Evolutionary conservation across 2,329 filamentous ascomycete species (phyloP).

Genomic region (Paraphaeosphaeria sporulosa): DNA sequence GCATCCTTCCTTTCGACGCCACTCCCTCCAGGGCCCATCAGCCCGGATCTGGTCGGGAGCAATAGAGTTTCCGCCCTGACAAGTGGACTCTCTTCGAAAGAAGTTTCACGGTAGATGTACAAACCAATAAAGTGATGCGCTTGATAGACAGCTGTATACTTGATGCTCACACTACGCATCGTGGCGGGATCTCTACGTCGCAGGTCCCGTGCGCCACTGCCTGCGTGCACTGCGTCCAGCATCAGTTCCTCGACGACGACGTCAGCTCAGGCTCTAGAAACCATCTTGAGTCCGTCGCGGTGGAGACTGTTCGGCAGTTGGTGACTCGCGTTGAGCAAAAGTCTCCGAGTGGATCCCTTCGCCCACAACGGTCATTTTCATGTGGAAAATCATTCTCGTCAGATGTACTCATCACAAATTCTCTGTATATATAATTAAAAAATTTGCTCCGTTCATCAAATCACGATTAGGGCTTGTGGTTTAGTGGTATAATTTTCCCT

Average conservation of each 20-base stretch:
- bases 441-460: not conserved
- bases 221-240: too few species aligned
- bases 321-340: not conserved
- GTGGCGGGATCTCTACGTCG: too few species aligned
- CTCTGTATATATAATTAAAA: not conserved
- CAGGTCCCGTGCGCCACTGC: too few species aligned
- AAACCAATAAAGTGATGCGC: not conserved
- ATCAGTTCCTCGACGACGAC: too few species aligned
- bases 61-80: not conserved
- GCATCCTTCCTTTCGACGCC: not conserved
- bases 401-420: too few species aligned
- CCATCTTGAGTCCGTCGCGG: too few species aligned
- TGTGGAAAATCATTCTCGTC: not conserved
- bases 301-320: not conserved
- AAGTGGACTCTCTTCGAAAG: not conserved
- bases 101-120: not conserved
- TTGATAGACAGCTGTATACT: not conserved
- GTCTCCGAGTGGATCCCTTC: not conserved
- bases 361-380: not conserved
- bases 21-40: not conserved
- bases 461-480: not conserved
- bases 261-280: too few species aligned
- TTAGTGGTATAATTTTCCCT: slow-evolving; percentile 11
- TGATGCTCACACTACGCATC: not conserved
- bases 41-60: not conserved